Evolutionary conservation across 2,329 filamentous ascomycete genomes (phyloP).

Genomic region (Venturia nashicola): DNA sequence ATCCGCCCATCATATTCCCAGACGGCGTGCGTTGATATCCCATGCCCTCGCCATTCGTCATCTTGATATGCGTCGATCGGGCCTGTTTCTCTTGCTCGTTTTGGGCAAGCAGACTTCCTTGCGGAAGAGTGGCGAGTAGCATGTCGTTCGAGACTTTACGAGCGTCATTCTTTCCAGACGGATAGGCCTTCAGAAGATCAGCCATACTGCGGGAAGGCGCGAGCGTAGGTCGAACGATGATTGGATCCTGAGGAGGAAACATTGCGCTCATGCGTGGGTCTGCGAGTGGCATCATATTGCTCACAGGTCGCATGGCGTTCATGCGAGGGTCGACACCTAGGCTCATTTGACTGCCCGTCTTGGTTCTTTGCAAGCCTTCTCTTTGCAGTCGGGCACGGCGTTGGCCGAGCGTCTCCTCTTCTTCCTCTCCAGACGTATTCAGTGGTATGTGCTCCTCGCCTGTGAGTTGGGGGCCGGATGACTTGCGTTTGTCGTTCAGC

Average conservation of each 20-base stretch:
- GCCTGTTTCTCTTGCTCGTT: conserved; percentile 25
- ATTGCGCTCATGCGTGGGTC: background rate
- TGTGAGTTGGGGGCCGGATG: background rate
- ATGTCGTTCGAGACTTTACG: conserved; percentile 24
- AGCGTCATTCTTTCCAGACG: conserved; percentile 25
- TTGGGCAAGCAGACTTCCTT: conserved; percentile 29
- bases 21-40: background rate
- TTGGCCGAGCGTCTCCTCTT: conserved; percentile 70
- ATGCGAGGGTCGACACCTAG: conserved; percentile 11
- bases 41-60: background rate
- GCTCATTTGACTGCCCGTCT: background rate
- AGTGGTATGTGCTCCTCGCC: conserved; percentile 13
- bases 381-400: conserved; percentile 57
- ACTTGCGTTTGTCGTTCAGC: conserved; percentile 17
- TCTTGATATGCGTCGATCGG: conserved; percentile 17
- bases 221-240: background rate
- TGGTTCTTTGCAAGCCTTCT: background rate
- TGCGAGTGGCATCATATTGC: background rate
- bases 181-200: conserved; percentile 47
- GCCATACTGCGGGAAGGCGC: conserved; percentile 42
- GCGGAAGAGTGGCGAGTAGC: conserved; percentile 22
- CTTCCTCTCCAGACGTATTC: conserved; percentile 25
- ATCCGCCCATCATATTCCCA: background rate
- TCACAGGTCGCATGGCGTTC: background rate
- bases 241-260: background rate